Evolutionary conservation across 2,329 filamentous ascomycete genomes (phyloP).

Genomic region (Ophiostoma piceae): DNA sequence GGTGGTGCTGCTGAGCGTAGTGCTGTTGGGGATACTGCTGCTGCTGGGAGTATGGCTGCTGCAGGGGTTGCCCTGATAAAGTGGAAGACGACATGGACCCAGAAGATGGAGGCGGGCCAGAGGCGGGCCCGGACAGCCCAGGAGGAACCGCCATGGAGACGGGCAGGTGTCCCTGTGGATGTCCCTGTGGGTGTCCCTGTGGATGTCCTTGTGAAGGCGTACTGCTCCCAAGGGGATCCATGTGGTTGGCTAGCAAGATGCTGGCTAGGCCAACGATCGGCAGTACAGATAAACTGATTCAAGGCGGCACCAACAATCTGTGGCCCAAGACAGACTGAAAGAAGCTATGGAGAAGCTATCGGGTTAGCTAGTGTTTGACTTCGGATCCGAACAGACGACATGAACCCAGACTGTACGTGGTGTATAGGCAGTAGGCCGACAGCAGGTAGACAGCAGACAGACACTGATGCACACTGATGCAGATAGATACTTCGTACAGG

Average conservation of each 20-base stretch:
- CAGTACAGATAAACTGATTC: not conserved
- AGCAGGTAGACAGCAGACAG: not conserved
- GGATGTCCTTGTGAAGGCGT: not conserved
- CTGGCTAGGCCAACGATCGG: not conserved
- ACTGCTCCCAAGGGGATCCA: not conserved
- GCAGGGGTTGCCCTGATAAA: conserved; percentile 7
- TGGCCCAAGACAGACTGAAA: not conserved
- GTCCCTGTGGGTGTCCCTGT: not conserved
- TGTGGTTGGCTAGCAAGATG: not conserved
- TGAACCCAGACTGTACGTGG: not conserved
- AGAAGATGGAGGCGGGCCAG: conserved; percentile 14
- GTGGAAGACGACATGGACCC: conserved; percentile 10
- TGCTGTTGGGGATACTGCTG: conserved; percentile 8
- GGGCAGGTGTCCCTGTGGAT: not conserved
- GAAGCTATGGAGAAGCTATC: not conserved
- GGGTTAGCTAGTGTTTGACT: conserved; percentile 20
- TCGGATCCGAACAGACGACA: conserved; percentile 22
- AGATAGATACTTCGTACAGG: not conserved
- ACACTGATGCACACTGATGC: not conserved
- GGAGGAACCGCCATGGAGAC: conserved; percentile 29
- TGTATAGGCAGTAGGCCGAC: not conserved
- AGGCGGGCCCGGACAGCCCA: conserved; percentile 15
- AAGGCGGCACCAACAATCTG: not conserved
- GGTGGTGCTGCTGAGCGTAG: conserved; percentile 16
- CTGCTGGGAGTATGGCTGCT: conserved; percentile 3